These are phyloP conservation scores for Trichophyton rubrum DNA, from an alignment of 2,329 filamentous ascomycete species.

Conservation along the genomic window DNA sequence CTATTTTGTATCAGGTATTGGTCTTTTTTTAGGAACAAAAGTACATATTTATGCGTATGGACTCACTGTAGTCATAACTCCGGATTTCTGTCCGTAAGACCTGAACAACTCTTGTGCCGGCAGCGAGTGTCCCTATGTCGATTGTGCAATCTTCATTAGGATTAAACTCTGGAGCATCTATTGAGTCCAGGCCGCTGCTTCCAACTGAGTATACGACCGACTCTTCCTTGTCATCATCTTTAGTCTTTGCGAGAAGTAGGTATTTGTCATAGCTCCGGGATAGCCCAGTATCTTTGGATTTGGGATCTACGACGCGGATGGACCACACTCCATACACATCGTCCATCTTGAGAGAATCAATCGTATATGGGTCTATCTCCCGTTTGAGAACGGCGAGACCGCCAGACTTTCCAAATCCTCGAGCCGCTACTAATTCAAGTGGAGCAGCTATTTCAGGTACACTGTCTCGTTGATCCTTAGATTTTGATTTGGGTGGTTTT, in stretches of 20 bases:
- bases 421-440: conserved; percentile 43
- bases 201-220: conserved; percentile 68
- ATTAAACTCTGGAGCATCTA: conserved; percentile 81
- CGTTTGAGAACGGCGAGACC: conserved; percentile 65
- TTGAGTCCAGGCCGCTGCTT: conserved; percentile 59
- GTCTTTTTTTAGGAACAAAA: conserved; percentile 1
- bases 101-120: conserved; percentile 70
- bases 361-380: conserved; percentile 60
- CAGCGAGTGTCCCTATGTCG: conserved; percentile 72
- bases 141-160: conserved; percentile 76
- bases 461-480: conserved; percentile 26
- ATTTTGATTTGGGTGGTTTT: conserved; percentile 31
- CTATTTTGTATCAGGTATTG: conserved; percentile 31
- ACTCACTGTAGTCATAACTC: conserved; percentile 77
- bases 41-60: background rate
- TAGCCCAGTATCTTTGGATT: conserved; percentile 39
- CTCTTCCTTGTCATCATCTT: conserved; percentile 55
- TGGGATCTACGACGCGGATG: conserved; percentile 44
- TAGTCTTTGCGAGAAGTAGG: conserved; percentile 64
- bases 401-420: conserved; percentile 46
- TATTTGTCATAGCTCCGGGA: conserved; percentile 56
- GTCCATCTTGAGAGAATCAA: conserved; percentile 58
- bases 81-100: conserved; percentile 76
- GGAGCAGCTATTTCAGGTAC: conserved; percentile 26
- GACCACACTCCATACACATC: conserved; percentile 72